These are phyloP conservation scores for Tetrahymena thermophila DNA, from an alignment of 73 alveolate species.

Conservation along the genomic window DNA sequence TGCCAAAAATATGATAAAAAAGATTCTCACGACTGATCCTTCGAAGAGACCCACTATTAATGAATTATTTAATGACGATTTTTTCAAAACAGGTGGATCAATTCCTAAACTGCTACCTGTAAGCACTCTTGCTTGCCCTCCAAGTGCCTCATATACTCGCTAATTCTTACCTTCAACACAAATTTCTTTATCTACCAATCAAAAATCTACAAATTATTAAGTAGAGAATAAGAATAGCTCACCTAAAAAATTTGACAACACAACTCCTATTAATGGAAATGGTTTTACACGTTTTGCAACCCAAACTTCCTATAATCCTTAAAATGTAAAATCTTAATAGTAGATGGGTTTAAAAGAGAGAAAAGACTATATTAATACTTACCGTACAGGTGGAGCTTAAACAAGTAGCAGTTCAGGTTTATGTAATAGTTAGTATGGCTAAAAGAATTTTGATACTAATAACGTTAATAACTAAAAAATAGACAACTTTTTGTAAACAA, in stretches of 20 bases:
- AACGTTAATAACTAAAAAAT: not conserved
- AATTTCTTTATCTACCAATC: not conserved
- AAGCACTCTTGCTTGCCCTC: constrained; percentile 86
- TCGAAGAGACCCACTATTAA: constrained; percentile 75
- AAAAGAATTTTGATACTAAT: not conserved
- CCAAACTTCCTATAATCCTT: not conserved
- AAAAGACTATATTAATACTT: not conserved
- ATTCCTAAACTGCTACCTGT: constrained; percentile 78
- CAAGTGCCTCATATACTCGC: constrained; percentile 60
- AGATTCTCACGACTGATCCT: constrained; percentile 77
- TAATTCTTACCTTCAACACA: constrained; percentile 31
- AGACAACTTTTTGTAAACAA: not conserved
- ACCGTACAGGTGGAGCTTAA: not conserved
- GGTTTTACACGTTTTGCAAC: not conserved
- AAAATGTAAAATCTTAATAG: not conserved
- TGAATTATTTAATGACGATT: constrained; percentile 78
- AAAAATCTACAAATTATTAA: not conserved
- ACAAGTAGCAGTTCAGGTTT: not conserved
- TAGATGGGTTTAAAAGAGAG: not conserved
- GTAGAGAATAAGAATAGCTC: constrained; percentile 8
- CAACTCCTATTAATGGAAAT: not conserved
- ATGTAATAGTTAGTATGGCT: not conserved
- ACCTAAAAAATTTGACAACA: not conserved
- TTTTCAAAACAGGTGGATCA: constrained; percentile 67
- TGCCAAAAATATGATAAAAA: constrained; percentile 70